These are phyloP conservation scores for Lipomyces yamadae DNA, from an alignment of 805 yeast genomes.

Conservation along the genomic window DNA sequence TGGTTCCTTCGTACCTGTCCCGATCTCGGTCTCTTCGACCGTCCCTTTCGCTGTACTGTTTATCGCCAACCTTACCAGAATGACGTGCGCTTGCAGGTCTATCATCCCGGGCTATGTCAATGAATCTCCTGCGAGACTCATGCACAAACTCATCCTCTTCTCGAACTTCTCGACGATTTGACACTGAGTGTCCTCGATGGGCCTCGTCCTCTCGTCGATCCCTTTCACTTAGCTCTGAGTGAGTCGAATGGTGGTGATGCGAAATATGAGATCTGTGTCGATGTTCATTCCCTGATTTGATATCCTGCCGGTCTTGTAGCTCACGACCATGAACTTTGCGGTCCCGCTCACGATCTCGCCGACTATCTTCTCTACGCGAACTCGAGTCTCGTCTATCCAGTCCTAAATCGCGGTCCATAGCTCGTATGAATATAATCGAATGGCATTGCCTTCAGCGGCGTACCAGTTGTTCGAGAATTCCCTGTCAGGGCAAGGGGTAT, in stretches of 20 bases:
- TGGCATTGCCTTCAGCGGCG: too few relatives aligned
- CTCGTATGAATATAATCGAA: not conserved
- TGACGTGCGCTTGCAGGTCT: not conserved
- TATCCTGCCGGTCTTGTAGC: not conserved
- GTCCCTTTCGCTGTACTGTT: not conserved
- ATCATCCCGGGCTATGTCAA: not conserved
- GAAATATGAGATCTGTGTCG: not conserved
- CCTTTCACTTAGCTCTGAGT: not conserved
- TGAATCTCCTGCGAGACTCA: not conserved
- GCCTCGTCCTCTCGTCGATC: not conserved
- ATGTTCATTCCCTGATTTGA: not conserved
- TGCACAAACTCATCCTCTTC: constrained; percentile 9
- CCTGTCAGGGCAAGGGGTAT: too few relatives aligned
- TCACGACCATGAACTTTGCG: not conserved
- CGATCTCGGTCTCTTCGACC: not conserved
- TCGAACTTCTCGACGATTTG: constrained; percentile 2
- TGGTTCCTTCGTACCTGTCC: not conserved
- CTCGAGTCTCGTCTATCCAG: not conserved
- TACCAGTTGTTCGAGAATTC: too few relatives aligned
- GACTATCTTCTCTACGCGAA: not conserved
- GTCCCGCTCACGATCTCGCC: not conserved
- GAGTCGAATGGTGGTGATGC: not conserved
- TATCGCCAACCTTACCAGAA: not conserved
- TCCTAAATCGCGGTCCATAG: not conserved
- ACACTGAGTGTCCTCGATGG: not conserved